Evolutionary conservation across 164 flowering plant genomes (phyloP), one percentile per base, ranked within the genome.

Genomic region (Tetracentron sinense): DNA sequence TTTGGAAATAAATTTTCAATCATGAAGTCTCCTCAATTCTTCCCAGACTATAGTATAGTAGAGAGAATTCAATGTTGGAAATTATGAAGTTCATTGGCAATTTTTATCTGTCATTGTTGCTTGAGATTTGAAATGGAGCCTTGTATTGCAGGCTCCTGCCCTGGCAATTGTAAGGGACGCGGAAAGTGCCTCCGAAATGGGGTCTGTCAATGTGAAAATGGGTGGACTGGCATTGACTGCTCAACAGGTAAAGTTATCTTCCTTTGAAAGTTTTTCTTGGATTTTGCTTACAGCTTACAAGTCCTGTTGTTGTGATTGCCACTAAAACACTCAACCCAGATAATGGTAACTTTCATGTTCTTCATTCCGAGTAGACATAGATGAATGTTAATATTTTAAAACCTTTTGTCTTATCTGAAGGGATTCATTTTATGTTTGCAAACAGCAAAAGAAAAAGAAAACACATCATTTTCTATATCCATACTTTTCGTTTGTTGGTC

Each of bases 141-240:
- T 69, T 25, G 52, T 51, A 4, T 72, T 76, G 62, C 89, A 94
- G 99, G 92, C 8, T 76, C 81, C 44, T 94, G 99, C 58, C 99
- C 99, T 2, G 74, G 58, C 61, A 80, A 79, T 64, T 94, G 99
- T 69, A 83, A 67, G 59, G 85, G 88, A 16, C 93, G 73, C 65
- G 97, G 99, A 8, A 81, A 74, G 76, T 94, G 99, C 68, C 87
- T 81, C 59, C 27, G 70, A 28, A 77, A 72, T 66, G 97, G 99
- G 42, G 71, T 82, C n/a, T 94, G 99, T 69, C 71, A 78, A 72
- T 95, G 99, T 72, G 74, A 76, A 68, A 79, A 81, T 67, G 95
- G 97, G 19, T 87, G 68, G 63, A 80, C 99, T n/a, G 99, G 99
- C 58, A 69, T 84, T 61, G 99, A 95, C 71, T 95, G 99, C 79